A percentile compares a stretch with the other conserved stretches of the same genome.
phyloP scores from a whole-genome alignment of 441 rosid species.

The Adansonia gregorii region DNA sequence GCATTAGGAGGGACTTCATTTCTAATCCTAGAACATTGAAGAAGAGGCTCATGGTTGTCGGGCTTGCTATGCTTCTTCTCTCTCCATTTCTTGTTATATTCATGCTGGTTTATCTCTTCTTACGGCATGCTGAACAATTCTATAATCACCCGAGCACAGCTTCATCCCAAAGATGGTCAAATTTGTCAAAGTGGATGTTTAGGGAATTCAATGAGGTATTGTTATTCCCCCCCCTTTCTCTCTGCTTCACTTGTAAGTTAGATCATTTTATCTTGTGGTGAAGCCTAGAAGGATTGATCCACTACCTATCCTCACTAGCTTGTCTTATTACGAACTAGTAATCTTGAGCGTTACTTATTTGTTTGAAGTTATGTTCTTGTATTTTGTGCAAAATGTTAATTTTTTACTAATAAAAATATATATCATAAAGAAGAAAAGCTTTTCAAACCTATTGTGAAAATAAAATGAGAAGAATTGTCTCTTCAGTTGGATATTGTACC shows the following conservation, averaged over 20 bases:
- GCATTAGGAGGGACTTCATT: slow-evolving; percentile 84
- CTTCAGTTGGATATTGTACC: not conserved
- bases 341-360: not conserved
- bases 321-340: slow-evolving; percentile 12
- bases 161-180: slow-evolving; percentile 97
- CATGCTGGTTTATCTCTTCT: slow-evolving; percentile 92
- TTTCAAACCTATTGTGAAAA: slow-evolving; percentile 2
- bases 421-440: not conserved
- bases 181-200: slow-evolving; percentile 92
- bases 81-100: slow-evolving; percentile 96
- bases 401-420: not conserved
- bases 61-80: slow-evolving; percentile 86
- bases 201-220: slow-evolving; percentile 96
- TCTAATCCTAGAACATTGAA: slow-evolving; percentile 76
- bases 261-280: slow-evolving; percentile 11
- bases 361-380: not conserved
- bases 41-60: slow-evolving; percentile 89
- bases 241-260: not conserved
- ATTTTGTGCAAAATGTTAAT: not conserved
- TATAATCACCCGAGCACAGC: slow-evolving; percentile 98
- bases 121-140: slow-evolving; percentile 97
- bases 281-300: not conserved
- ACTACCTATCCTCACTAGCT: slow-evolving; percentile 15
- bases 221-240: slow-evolving; percentile 17
- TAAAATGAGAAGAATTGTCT: not conserved